These are phyloP conservation scores for Trypanosoma cruzi DNA, from an alignment of 208 protist species.

Conservation along the genomic window DNA sequence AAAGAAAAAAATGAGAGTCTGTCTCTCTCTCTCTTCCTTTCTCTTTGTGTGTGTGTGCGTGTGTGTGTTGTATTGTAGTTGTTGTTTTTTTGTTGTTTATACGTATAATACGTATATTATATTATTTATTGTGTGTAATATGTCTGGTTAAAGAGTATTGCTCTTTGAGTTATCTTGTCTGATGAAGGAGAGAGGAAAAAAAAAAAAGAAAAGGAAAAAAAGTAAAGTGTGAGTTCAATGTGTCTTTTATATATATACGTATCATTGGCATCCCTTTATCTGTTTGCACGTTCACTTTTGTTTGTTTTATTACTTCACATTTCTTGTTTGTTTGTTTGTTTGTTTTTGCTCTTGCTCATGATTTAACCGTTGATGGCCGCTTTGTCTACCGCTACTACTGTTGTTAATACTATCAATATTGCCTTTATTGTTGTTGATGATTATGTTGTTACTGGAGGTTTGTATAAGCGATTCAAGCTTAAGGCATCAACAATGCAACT, in stretches of 20 bases:
- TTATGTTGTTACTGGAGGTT: background rate
- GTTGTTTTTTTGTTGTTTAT: too few species aligned
- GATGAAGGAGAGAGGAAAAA: background rate
- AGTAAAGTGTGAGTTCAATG: background rate
- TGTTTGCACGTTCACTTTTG: background rate
- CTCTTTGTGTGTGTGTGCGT: background rate
- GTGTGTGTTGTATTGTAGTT: too few species aligned
- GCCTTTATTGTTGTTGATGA: conserved; percentile 1
- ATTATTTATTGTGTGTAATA: too few species aligned
- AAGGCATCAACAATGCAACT: background rate
- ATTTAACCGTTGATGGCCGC: too few species aligned
- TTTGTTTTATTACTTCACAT: conserved; percentile 2
- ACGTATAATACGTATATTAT: too few species aligned
- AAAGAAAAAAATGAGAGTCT: background rate
- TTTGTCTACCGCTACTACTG: too few species aligned
- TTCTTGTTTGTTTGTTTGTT: too few species aligned
- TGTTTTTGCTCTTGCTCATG: too few species aligned
- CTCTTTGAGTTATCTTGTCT: too few species aligned
- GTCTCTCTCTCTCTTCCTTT: background rate
- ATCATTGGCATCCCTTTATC: too few species aligned
- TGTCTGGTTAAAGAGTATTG: too few species aligned
- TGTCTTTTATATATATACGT: background rate
- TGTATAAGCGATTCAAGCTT: background rate
- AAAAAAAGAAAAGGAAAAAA: conserved; percentile 1
- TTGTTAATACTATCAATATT: too few species aligned